Percentiles rank a stretch among this genome's conserved stretches.
Conservation (phyloP, 78 protist species). For the Guillardia theta region DNA sequence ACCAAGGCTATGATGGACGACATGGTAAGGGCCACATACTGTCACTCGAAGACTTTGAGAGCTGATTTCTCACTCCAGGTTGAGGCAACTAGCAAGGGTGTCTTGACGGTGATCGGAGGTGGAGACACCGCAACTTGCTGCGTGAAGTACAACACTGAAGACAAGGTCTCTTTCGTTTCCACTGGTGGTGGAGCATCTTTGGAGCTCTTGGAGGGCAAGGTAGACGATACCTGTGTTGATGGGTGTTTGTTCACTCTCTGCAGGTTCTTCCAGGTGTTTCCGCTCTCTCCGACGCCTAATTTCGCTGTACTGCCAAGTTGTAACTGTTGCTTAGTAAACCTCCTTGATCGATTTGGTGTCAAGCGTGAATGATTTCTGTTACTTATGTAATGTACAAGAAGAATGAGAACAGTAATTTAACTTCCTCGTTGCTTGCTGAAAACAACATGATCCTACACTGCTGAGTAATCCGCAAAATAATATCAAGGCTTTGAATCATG, state of each 20-base stretch:
- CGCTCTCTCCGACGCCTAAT: slow-evolving; percentile 41
- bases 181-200: slow-evolving; percentile 99
- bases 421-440: too few relatives aligned
- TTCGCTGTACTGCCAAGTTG: neutral
- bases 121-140: slow-evolving; percentile 97
- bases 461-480: too few relatives aligned
- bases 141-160: slow-evolving; percentile 22
- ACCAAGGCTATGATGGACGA: slow-evolving; percentile 52
- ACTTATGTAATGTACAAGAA: too few relatives aligned
- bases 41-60: neutral
- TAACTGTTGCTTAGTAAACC: neutral
- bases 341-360: neutral
- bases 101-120: slow-evolving; percentile 94
- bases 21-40: neutral
- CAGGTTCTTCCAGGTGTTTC: slow-evolving; percentile 76
- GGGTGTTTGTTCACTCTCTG: neutral
- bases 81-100: slow-evolving; percentile 66
- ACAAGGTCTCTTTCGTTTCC: slow-evolving; percentile 49
- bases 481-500: too few relatives aligned
- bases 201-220: slow-evolving; percentile 95
- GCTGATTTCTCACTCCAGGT: neutral
- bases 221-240: neutral
- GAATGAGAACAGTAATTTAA: too few relatives aligned
- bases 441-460: too few relatives aligned
- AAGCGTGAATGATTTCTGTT: neutral